These are phyloP conservation scores for Tetramitus jugosus DNA, from an alignment of 208 protist species.

Conservation along the genomic window DNA sequence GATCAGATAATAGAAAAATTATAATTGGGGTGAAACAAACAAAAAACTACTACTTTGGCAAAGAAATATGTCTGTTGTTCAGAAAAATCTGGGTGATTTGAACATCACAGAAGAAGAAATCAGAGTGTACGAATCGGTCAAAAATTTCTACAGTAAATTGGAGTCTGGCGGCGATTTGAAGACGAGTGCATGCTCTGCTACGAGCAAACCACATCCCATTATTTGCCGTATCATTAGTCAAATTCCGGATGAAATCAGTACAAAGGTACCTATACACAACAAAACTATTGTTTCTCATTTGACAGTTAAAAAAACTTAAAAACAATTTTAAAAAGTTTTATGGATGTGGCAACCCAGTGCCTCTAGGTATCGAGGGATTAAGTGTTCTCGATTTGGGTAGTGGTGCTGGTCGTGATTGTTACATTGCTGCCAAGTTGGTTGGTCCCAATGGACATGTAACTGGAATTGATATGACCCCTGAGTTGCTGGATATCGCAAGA, in stretches of 20 bases:
- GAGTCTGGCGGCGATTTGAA: constrained; percentile 33
- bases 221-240: constrained; percentile 12
- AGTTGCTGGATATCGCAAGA: constrained; percentile 43
- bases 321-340: constrained; percentile 41
- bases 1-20: too few relatives aligned
- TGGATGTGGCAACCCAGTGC: constrained; percentile 35
- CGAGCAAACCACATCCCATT: neutral
- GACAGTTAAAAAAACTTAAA: too few relatives aligned
- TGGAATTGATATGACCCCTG: constrained; percentile 55
- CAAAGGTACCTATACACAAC: too few relatives aligned
- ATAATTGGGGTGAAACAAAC: too few relatives aligned
- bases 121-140: constrained; percentile 23
- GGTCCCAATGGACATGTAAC: constrained; percentile 38
- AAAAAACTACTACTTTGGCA: too few relatives aligned
- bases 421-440: constrained; percentile 32
- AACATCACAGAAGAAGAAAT: too few relatives aligned
- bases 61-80: too few relatives aligned
- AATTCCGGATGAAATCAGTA: too few relatives aligned
- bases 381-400: constrained; percentile 43
- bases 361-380: constrained; percentile 24
- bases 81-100: too few relatives aligned
- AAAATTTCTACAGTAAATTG: constrained; percentile 43
- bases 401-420: constrained; percentile 40
- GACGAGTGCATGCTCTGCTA: constrained; percentile 29
- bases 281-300: too few relatives aligned